phyloP scores from a whole-genome alignment of 352 stramenopile genomes.

The Phytophthora pluvialis region DNA sequence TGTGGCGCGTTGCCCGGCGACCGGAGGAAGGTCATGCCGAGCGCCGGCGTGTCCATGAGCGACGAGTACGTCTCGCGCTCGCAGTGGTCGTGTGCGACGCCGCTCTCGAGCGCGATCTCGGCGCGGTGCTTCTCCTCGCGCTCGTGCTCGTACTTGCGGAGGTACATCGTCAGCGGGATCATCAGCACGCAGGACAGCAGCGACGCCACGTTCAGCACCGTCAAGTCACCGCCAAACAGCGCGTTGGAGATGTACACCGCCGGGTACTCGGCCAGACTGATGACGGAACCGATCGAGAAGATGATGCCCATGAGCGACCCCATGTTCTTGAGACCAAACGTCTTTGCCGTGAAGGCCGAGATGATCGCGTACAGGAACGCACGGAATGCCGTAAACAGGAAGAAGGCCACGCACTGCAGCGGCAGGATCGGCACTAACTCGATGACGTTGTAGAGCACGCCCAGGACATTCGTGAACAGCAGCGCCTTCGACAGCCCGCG shows the following conservation, averaged over 20 bases:
- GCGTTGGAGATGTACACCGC: conserved; percentile 76
- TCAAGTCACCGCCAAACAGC: conserved; percentile 66
- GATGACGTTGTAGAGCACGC: conserved; percentile 77
- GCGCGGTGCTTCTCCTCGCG: conserved; percentile 46
- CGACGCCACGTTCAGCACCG: conserved; percentile 54
- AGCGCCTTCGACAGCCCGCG: conserved; percentile 71
- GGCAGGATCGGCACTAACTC: conserved; percentile 68
- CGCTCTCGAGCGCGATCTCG: conserved; percentile 36
- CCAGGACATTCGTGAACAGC: conserved; percentile 74
- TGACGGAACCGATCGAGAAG: conserved; percentile 78
- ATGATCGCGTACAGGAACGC: conserved; percentile 90
- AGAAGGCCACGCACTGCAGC: conserved; percentile 75
- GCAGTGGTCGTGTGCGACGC: conserved; percentile 17
- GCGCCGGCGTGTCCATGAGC: conserved; percentile 51
- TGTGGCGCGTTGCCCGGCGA: conserved; percentile 47
- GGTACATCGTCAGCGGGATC: conserved; percentile 64
- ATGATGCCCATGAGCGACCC: conserved; percentile 85
- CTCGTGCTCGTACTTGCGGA: conserved; percentile 58
- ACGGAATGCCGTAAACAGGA: conserved; percentile 84
- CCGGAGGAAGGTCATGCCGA: conserved; percentile 63
- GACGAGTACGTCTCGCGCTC: conserved; percentile 48
- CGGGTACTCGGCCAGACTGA: conserved; percentile 82
- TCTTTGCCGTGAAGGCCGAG: conserved; percentile 88
- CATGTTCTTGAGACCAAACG: conserved; percentile 86
- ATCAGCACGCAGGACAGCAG: conserved; percentile 61